Evolutionary conservation across 768 basidiomycete species (phyloP).

Genomic region (Gelatoporia subvermispora): DNA sequence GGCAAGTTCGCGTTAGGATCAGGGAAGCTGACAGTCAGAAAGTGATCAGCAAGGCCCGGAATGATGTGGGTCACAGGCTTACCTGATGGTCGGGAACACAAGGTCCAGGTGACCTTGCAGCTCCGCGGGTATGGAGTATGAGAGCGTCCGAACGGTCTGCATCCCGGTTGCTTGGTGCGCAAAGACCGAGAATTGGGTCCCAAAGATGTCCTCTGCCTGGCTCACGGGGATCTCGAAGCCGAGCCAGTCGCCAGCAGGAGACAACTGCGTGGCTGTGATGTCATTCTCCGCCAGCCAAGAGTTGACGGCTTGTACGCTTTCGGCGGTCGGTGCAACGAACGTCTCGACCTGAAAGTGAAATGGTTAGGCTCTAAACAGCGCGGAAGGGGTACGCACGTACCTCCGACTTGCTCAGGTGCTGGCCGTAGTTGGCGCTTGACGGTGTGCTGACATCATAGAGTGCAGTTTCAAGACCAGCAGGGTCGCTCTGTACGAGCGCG

Average conservation of each 20-base stretch:
- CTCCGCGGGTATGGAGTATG: slow-evolving; percentile 30
- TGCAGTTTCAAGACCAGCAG: slow-evolving; percentile 28
- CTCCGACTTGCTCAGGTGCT: slow-evolving; percentile 32
- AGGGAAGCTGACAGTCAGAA: not conserved
- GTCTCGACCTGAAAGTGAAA: slow-evolving; percentile 16
- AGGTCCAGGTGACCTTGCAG: slow-evolving; percentile 26
- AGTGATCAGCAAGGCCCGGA: not conserved
- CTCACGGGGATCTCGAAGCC: slow-evolving; percentile 18
- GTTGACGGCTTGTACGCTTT: slow-evolving; percentile 20
- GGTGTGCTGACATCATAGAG: slow-evolving; percentile 35
- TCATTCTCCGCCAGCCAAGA: slow-evolving; percentile 22
- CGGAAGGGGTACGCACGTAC: slow-evolving; percentile 15
- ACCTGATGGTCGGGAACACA: slow-evolving; percentile 26
- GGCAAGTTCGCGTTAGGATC: not conserved
- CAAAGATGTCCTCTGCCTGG: slow-evolving; percentile 22
- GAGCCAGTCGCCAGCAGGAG: slow-evolving; percentile 25
- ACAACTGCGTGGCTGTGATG: slow-evolving; percentile 17
- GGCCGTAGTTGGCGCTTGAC: slow-evolving; percentile 30
- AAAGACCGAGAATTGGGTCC: slow-evolving; percentile 23
- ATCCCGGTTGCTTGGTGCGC: slow-evolving; percentile 24
- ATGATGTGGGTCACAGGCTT: slow-evolving; percentile 1
- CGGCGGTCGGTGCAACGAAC: slow-evolving; percentile 17
- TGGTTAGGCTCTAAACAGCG: not conserved
- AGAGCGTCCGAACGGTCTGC: slow-evolving; percentile 27
- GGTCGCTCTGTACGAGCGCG: slow-evolving; percentile 29